These are phyloP conservation scores for Lodderomyces parapsilosis DNA, from an alignment of 1,139 yeast genomes.

Conservation along the genomic window DNA sequence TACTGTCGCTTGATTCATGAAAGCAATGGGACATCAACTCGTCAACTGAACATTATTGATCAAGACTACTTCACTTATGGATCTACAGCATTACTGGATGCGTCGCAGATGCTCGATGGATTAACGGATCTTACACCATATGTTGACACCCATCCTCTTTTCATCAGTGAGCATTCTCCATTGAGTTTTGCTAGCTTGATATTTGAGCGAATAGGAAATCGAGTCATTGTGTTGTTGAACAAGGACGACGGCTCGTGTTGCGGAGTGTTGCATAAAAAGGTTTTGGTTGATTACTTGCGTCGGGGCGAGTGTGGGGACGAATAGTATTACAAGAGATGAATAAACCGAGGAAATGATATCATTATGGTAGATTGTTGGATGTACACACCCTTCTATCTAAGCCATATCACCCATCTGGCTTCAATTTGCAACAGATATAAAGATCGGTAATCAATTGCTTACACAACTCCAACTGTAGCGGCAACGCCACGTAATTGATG, in stretches of 20 bases:
- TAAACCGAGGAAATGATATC: no score
- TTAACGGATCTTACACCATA: slow-evolving; percentile 42
- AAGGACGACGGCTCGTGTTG: slow-evolving; percentile 42
- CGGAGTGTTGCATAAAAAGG: slow-evolving; percentile 58
- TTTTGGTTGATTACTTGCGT: slow-evolving; percentile 48
- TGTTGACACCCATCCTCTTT: slow-evolving; percentile 51
- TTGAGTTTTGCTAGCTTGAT: slow-evolving; percentile 53
- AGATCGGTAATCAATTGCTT: slow-evolving; percentile 10
- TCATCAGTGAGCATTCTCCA: slow-evolving; percentile 50
- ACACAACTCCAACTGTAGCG: slow-evolving; percentile 12
- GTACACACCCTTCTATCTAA: not conserved
- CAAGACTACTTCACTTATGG: slow-evolving; percentile 35
- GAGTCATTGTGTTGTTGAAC: slow-evolving; percentile 51
- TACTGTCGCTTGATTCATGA: slow-evolving; percentile 29
- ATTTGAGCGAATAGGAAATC: slow-evolving; percentile 54
- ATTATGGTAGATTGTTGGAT: no score
- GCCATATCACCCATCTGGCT: slow-evolving; percentile 3
- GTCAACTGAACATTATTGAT: not conserved
- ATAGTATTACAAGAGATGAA: not conserved
- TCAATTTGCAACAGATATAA: slow-evolving; percentile 13
- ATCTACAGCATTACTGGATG: slow-evolving; percentile 8
- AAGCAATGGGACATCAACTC: slow-evolving; percentile 12
- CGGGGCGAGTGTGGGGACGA: slow-evolving; percentile 10
- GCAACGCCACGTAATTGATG: slow-evolving; percentile 3
- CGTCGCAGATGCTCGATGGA: slow-evolving; percentile 18